Conservation (phyloP, 805 yeast genomes). For the Saccharomycopsis fermentans region DNA sequence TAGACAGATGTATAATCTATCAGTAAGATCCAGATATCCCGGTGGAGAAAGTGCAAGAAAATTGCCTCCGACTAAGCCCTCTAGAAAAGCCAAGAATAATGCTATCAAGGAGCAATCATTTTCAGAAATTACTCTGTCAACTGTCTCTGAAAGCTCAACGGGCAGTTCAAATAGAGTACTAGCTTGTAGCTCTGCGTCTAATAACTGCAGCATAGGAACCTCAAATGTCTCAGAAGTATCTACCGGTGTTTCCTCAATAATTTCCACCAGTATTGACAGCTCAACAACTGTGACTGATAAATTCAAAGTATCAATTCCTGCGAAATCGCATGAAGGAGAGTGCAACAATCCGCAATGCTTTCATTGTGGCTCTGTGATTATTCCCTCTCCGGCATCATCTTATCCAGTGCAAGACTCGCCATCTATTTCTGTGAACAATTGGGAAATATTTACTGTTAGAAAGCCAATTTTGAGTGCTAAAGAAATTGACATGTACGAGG, state of each 20-base stretch:
- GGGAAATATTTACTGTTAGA: slow-evolving; percentile 67
- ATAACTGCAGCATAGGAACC: neutral
- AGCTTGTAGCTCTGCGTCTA: neutral
- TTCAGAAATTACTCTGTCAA: neutral
- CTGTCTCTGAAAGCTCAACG: slow-evolving; percentile 4
- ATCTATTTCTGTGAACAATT: slow-evolving; percentile 56
- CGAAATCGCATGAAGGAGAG: slow-evolving; percentile 28
- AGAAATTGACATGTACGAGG: slow-evolving; percentile 64
- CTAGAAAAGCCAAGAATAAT: neutral
- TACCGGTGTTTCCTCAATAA: neutral
- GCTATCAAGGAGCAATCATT: slow-evolving; percentile 1
- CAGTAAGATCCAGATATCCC: slow-evolving; percentile 34
- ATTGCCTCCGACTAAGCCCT: slow-evolving; percentile 1
- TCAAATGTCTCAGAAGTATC: neutral
- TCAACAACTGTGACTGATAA: neutral
- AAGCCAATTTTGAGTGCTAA: slow-evolving; percentile 65
- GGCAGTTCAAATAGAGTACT: neutral
- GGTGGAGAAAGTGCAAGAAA: neutral
- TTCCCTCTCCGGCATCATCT: slow-evolving; percentile 66
- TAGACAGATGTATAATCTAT: slow-evolving; percentile 47
- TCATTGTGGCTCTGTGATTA: slow-evolving; percentile 62
- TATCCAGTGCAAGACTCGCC: slow-evolving; percentile 58
- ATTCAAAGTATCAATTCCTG: slow-evolving; percentile 27
- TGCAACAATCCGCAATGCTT: slow-evolving; percentile 39
- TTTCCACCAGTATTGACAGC: neutral